A percentile compares a stretch with the other conserved stretches of the same genome.
These are phyloP conservation scores for Dictyophora rubrovolvata DNA, from an alignment of 768 basidiomycete genomes.

Conservation along the genomic window DNA sequence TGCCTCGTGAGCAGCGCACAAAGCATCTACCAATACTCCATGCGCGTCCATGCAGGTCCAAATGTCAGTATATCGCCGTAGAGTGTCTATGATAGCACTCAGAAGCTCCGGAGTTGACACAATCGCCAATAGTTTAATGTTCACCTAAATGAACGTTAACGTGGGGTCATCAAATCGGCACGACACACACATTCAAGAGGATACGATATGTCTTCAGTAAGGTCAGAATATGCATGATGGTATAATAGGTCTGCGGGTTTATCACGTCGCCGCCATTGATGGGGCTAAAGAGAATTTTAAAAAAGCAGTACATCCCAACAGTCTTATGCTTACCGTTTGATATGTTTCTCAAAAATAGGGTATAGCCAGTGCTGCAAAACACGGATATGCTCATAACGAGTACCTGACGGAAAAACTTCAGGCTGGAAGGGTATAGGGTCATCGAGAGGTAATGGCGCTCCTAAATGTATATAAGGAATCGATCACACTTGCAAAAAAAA, in stretches of 20 bases:
- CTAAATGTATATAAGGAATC: slow-evolving; percentile 20
- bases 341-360: slow-evolving; percentile 50
- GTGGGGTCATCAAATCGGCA: background rate
- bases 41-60: slow-evolving; percentile 71
- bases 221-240: slow-evolving; percentile 50
- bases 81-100: slow-evolving; percentile 53
- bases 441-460: slow-evolving; percentile 17
- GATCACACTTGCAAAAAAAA: background rate
- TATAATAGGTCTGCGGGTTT: slow-evolving; percentile 43
- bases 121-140: slow-evolving; percentile 37
- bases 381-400: slow-evolving; percentile 68
- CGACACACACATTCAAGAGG: slow-evolving; percentile 50
- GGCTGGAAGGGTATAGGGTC: slow-evolving; percentile 16
- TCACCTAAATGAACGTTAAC: slow-evolving; percentile 27
- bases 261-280: slow-evolving; percentile 16
- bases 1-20: slow-evolving; percentile 50
- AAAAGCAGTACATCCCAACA: background rate
- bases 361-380: slow-evolving; percentile 64
- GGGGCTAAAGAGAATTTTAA: background rate
- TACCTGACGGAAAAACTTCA: slow-evolving; percentile 35
- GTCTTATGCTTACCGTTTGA: slow-evolving; percentile 16
- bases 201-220: slow-evolving; percentile 55
- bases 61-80: slow-evolving; percentile 61
- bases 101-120: slow-evolving; percentile 43
- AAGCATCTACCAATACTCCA: slow-evolving; percentile 41